phyloP scores from a whole-genome alignment of 106 monocot species.

The Dendrobium huoshanense region DNA sequence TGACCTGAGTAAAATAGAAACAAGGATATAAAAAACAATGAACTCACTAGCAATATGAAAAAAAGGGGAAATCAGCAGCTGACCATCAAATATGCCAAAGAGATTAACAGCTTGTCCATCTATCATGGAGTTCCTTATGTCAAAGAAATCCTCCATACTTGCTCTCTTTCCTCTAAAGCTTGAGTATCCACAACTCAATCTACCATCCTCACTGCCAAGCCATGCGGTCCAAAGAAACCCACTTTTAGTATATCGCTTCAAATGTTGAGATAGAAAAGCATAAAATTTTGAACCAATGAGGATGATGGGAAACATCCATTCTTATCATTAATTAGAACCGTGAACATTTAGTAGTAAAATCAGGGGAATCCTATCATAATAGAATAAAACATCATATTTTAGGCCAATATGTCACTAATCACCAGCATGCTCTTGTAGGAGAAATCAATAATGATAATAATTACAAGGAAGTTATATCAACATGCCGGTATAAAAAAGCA shows the following conservation, averaged over 20 bases:
- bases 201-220: conserved; percentile 14
- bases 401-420: not conserved
- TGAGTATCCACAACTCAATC: conserved; percentile 20
- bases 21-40: conserved; percentile 2
- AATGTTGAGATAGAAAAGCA: not conserved
- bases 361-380: not conserved
- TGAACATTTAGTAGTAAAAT: not conserved
- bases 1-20: conserved; percentile 39
- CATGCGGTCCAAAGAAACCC: not conserved
- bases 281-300: not conserved
- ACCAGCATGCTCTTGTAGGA: not conserved
- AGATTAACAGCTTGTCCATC: conserved; percentile 18
- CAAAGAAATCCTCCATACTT: conserved; percentile 21
- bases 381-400: not conserved
- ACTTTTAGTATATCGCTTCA: not conserved
- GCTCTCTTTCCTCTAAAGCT: conserved; percentile 23
- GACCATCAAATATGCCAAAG: conserved; percentile 70
- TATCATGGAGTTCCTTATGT: conserved; percentile 12
- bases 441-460: not conserved
- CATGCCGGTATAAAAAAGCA: not conserved
- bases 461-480: not conserved
- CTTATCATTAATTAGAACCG: not conserved
- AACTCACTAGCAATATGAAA: not conserved
- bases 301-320: not conserved
- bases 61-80: conserved; percentile 7